phyloP scores from a whole-genome alignment of 306 rosid species.

The Rosa lucieae region DNA sequence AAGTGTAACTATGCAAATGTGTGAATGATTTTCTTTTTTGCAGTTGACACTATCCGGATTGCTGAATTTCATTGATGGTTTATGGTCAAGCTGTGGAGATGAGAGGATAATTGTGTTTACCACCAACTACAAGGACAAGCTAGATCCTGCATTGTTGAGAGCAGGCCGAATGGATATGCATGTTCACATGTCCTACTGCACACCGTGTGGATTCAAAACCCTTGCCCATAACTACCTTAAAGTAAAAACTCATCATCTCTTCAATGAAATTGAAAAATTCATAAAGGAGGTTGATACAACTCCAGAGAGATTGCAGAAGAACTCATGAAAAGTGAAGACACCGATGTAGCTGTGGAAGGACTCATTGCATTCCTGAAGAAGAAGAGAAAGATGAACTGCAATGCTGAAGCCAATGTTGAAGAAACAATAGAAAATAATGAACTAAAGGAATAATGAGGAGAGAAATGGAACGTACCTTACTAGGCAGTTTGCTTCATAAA shows the following conservation, averaged over 20 bases:
- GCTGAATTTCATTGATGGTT: constrained; percentile 20
- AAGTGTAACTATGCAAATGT: neutral
- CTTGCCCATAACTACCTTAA: constrained; percentile 1
- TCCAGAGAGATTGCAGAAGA: constrained; percentile 47
- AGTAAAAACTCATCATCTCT: constrained; percentile 37
- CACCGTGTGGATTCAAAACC: no score
- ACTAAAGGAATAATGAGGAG: neutral
- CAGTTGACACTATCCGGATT: constrained; percentile 50
- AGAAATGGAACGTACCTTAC: neutral
- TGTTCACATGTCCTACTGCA: no score
- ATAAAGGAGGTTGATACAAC: constrained; percentile 41
- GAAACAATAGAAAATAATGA: neutral
- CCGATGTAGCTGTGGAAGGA: constrained; percentile 25
- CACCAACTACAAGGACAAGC: no score
- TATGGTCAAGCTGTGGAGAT: no score
- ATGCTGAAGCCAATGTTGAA: neutral
- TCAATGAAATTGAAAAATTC: constrained; percentile 36
- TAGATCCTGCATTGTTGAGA: neutral
- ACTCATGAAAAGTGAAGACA: constrained; percentile 29
- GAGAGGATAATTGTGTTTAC: no score
- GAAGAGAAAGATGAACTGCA: constrained; percentile 26
- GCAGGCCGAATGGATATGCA: no score
- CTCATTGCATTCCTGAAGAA: constrained; percentile 23
- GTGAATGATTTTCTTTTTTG: neutral
- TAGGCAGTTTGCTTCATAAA: neutral